Evolutionary conservation across 805 yeast species (phyloP).

Genomic region (Metschnikowia colocasiae): DNA sequence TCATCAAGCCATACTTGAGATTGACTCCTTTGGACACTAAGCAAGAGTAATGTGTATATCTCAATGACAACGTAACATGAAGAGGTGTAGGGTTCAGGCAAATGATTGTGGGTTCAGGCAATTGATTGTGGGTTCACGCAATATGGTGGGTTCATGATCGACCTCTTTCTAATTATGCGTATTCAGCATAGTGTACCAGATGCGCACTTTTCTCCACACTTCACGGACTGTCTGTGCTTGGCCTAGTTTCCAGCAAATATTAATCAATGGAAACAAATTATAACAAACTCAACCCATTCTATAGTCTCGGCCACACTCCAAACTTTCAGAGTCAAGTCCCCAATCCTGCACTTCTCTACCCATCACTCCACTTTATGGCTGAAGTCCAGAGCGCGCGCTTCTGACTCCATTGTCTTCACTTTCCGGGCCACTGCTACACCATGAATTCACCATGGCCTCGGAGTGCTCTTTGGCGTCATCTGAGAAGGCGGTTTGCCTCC

Average conservation of each 20-base stretch:
- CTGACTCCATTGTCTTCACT: background rate
- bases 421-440: background rate
- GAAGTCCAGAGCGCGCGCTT: background rate
- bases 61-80: no score
- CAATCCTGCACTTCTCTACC: background rate
- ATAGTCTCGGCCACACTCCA: no score
- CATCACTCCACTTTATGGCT: background rate
- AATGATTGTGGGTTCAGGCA: no score
- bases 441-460: background rate
- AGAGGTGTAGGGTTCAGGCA: no score
- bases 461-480: background rate
- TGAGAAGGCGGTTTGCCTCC: background rate
- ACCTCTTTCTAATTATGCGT: no score
- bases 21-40: conserved; percentile 43
- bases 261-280: no score
- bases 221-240: background rate
- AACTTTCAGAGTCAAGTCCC: no score
- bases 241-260: no score
- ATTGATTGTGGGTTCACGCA: no score
- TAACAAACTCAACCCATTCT: no score
- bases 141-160: no score
- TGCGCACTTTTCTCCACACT: background rate
- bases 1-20: conserved; percentile 89
- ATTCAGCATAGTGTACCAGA: no score
- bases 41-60: conserved; percentile 13